Conservation (phyloP, 2,329 filamentous ascomycete species). For the Gliomastix tumulicola region DNA sequence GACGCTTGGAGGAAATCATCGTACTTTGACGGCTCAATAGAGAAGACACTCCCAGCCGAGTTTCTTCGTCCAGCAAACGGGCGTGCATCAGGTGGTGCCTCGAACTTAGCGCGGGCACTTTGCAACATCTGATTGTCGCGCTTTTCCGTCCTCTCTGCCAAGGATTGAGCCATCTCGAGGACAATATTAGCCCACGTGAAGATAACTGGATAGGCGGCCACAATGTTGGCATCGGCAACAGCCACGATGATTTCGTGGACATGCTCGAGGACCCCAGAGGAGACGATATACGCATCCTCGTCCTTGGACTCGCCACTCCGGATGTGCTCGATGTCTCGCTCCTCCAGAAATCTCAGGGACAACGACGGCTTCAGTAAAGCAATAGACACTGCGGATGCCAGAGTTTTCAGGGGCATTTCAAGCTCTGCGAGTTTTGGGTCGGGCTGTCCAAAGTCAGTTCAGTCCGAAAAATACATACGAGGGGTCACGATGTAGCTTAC, state of each 20-base stretch:
- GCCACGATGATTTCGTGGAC: slow-evolving; percentile 66
- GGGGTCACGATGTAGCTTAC: slow-evolving; percentile 13
- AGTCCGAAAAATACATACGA: slow-evolving; percentile 9
- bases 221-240: slow-evolving; percentile 47
- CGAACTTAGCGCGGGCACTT: slow-evolving; percentile 49
- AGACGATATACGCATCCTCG: slow-evolving; percentile 60
- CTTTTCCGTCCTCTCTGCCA: slow-evolving; percentile 54
- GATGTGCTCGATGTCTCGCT: slow-evolving; percentile 26
- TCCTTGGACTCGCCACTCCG: too few relatives aligned
- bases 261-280: slow-evolving; percentile 61
- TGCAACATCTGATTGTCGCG: slow-evolving; percentile 52
- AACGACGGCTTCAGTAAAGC: slow-evolving; percentile 60
- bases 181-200: slow-evolving; percentile 79
- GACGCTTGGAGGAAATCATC: slow-evolving; percentile 48
- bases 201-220: slow-evolving; percentile 63
- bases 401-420: slow-evolving; percentile 58
- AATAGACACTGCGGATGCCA: slow-evolving; percentile 65
- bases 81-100: slow-evolving; percentile 26
- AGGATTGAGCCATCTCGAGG: slow-evolving; percentile 59
- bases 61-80: slow-evolving; percentile 33
- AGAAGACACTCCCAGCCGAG: slow-evolving; percentile 55
- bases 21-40: slow-evolving; percentile 52
- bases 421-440: slow-evolving; percentile 39
- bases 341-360: slow-evolving; percentile 37
- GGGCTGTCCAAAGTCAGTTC: slow-evolving; percentile 14